These are phyloP conservation scores for Niebla homalea DNA, from an alignment of 495 filamentous ascomycete genomes.

Conservation along the genomic window DNA sequence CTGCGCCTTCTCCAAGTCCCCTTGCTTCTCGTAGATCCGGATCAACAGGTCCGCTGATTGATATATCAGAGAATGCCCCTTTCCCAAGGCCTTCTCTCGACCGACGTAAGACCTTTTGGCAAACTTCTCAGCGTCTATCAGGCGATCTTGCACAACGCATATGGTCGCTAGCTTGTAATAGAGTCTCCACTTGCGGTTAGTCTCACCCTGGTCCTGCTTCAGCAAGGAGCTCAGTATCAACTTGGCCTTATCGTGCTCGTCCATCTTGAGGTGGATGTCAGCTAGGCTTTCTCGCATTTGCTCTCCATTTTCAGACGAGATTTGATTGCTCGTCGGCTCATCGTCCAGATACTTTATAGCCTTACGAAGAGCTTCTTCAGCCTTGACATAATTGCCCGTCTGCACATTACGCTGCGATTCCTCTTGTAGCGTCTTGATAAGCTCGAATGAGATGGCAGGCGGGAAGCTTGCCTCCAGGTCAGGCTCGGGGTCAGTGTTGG, in stretches of 20 bases:
- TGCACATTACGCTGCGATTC: constrained; percentile 5
- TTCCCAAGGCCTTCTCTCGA: constrained; percentile 8
- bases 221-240: constrained; percentile 6
- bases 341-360: constrained; percentile 9
- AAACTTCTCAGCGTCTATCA: constrained; percentile 9
- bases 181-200: constrained; percentile 13
- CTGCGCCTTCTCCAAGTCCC: constrained; percentile 6
- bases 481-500: constrained; percentile 12
- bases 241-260: constrained; percentile 10
- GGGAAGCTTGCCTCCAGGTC: constrained; percentile 11
- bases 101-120: constrained; percentile 12
- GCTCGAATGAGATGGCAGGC: constrained; percentile 8
- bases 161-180: constrained; percentile 10
- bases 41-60: constrained; percentile 12
- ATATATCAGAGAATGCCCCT: constrained; percentile 2
- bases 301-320: constrained; percentile 10
- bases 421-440: constrained; percentile 3
- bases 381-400: constrained; percentile 3
- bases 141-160: constrained; percentile 3
- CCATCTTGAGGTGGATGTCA: constrained; percentile 7
- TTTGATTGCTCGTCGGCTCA: constrained; percentile 5
- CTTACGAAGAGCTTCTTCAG: constrained; percentile 10
- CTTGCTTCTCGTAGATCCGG: constrained; percentile 7
- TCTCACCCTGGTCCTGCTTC: constrained; percentile 7
- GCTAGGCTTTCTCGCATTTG: constrained; percentile 11